These are phyloP conservation scores for Cyclotella baltica DNA, from an alignment of 108 stramenopile genomes.

Conservation along the genomic window DNA sequence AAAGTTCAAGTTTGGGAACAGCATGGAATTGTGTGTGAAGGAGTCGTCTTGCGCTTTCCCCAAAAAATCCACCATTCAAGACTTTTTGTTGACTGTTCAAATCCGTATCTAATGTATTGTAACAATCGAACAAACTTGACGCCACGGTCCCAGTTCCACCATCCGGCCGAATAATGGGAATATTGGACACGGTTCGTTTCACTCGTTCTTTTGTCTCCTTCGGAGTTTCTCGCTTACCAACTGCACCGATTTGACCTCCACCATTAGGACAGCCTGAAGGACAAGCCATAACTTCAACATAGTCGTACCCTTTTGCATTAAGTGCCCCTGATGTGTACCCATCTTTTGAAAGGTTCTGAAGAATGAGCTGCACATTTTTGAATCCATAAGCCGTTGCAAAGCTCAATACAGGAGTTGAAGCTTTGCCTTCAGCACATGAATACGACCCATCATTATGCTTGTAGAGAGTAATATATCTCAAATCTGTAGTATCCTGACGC, in stretches of 20 bases:
- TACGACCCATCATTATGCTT: constrained; percentile 59
- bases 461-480: constrained; percentile 68
- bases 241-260: constrained; percentile 86
- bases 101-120: not conserved
- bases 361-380: constrained; percentile 93
- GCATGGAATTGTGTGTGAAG: constrained; percentile 79
- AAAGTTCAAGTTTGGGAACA: constrained; percentile 84
- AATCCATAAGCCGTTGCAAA: constrained; percentile 98
- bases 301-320: constrained; percentile 61
- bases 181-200: constrained; percentile 33
- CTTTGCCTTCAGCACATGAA: constrained; percentile 22
- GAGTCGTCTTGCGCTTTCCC: constrained; percentile 29
- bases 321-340: not conserved
- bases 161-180: constrained; percentile 37
- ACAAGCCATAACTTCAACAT: constrained; percentile 98
- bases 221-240: constrained; percentile 74
- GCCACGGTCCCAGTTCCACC: constrained; percentile 13
- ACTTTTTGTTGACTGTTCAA: not conserved
- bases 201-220: constrained; percentile 79
- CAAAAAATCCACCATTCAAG: constrained; percentile 28
- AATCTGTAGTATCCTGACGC: constrained; percentile 64
- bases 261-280: constrained; percentile 97
- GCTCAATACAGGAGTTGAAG: constrained; percentile 59
- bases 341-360: constrained; percentile 60
- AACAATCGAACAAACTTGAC: constrained; percentile 4